A percentile compares a stretch with the other conserved stretches of the same genome.
phyloP scores from a whole-genome alignment of 139 green algal species.

The Picochlorum sp. region DNA sequence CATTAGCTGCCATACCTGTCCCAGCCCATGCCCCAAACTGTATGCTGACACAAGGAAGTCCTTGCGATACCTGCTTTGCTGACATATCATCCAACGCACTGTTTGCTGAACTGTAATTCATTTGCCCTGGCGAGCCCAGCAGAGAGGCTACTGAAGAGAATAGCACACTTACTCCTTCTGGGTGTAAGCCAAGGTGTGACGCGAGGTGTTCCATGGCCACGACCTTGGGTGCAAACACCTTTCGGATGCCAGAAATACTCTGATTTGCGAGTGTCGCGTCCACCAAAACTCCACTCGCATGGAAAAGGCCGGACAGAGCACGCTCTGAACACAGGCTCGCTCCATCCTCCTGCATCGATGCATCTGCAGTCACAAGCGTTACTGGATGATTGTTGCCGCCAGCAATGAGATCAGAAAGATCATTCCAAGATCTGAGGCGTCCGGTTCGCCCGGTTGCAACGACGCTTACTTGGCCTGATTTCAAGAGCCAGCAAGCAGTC shows the following conservation, averaged over 20 bases:
- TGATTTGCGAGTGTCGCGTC: constrained; percentile 60
- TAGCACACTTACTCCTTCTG: constrained; percentile 16
- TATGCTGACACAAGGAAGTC: constrained; percentile 16
- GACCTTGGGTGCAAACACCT: constrained; percentile 37
- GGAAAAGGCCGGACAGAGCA: constrained; percentile 39
- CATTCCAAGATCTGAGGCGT: constrained; percentile 10
- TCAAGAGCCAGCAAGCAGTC: constrained; percentile 48
- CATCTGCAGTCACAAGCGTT: constrained; percentile 21
- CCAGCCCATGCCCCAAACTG: constrained; percentile 52
- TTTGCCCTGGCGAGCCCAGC: constrained; percentile 43
- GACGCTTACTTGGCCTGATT: constrained; percentile 22
- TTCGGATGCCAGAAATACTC: constrained; percentile 27
- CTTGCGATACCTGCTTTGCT: constrained; percentile 15
- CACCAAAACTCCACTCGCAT: constrained; percentile 63
- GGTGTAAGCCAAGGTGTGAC: background rate
- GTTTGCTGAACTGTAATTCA: constrained; percentile 57
- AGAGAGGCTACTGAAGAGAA: constrained; percentile 54
- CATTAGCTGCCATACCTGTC: constrained; percentile 35
- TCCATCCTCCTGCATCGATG: constrained; percentile 18
- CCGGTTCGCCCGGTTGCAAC: constrained; percentile 46
- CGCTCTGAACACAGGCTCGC: constrained; percentile 44
- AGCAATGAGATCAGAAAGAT: constrained; percentile 1
- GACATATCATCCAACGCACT: constrained; percentile 20
- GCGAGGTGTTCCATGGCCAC: constrained; percentile 2
- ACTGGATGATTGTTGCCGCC: constrained; percentile 1